These are phyloP conservation scores for Elymus sibiricus DNA, from an alignment of 176 grass and related monocot genomes.

Conservation along the genomic window DNA sequence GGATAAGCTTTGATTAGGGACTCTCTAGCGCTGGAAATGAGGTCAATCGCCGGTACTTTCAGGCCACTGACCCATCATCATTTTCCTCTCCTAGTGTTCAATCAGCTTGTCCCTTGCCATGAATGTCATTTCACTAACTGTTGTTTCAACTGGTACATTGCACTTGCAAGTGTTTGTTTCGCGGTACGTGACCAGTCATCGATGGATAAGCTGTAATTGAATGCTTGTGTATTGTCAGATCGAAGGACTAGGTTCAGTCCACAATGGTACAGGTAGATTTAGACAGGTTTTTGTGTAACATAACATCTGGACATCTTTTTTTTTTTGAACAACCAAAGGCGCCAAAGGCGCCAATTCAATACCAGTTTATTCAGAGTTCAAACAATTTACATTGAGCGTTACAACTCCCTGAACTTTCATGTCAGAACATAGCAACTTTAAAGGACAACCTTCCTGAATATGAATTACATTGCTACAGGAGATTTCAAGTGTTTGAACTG, in stretches of 20 bases:
- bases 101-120: not conserved
- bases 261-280: not conserved
- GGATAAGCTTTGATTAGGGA: not conserved
- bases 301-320: not conserved
- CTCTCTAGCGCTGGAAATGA: not conserved
- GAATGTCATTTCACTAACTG: slow-evolving; percentile 14
- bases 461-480: too few species aligned
- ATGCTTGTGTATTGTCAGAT: not conserved
- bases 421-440: too few species aligned
- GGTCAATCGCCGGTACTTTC: not conserved
- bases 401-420: too few species aligned
- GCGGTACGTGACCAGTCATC: not conserved
- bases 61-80: not conserved
- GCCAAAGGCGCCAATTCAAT: too few species aligned
- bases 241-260: not conserved
- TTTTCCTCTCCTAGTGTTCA: not conserved
- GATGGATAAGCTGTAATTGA: not conserved
- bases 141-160: not conserved
- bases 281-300: not conserved
- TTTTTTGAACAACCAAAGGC: too few species aligned
- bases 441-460: too few species aligned
- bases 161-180: not conserved
- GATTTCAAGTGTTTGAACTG: too few species aligned
- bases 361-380: too few species aligned
- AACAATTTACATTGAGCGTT: too few species aligned